Evolutionary conservation across 176 grass and related monocot species (phyloP).

Genomic region (Rhynchospora breviuscula): DNA sequence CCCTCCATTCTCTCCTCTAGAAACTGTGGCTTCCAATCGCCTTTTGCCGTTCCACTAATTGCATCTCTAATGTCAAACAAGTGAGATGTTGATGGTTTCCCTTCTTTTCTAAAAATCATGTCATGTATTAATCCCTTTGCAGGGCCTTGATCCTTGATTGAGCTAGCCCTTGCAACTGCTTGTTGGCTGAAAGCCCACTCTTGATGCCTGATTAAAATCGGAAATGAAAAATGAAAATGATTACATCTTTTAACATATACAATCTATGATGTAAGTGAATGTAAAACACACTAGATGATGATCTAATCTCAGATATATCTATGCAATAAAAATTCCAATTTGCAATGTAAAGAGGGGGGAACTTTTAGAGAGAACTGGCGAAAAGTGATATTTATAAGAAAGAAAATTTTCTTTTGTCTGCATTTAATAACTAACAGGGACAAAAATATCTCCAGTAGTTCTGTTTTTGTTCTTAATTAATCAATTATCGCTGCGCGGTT

Average conservation of each 20-base stretch:
- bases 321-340: background rate
- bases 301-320: background rate
- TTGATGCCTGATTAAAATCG: constrained; percentile 36
- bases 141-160: constrained; percentile 27
- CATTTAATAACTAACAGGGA: background rate
- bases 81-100: constrained; percentile 31
- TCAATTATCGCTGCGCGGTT: background rate
- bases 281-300: background rate
- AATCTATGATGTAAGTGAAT: background rate
- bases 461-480: background rate
- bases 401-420: background rate
- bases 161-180: constrained; percentile 8
- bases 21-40: background rate
- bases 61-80: constrained; percentile 45
- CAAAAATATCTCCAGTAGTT: background rate
- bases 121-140: constrained; percentile 59
- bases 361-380: background rate
- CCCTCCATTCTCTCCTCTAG: constrained; percentile 32
- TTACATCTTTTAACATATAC: background rate
- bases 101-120: constrained; percentile 35
- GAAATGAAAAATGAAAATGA: background rate
- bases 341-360: background rate
- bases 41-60: constrained; percentile 3
- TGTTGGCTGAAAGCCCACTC: constrained; percentile 60
- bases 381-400: background rate